Evolutionary conservation across 257 asterid species (phyloP).

Genomic region (Henckelia pumila): DNA sequence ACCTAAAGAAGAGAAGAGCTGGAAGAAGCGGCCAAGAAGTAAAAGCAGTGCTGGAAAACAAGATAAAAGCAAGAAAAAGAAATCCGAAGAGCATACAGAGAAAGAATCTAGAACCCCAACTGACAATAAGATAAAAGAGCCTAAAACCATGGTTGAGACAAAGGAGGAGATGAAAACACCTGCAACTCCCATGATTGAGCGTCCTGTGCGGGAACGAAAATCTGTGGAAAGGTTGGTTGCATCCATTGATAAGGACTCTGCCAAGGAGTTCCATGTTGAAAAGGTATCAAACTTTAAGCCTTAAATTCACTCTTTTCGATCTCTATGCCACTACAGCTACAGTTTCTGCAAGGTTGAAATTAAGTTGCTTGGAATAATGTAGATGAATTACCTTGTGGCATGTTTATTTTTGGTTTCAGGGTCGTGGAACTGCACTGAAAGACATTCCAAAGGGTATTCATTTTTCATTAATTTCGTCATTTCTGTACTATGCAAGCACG

Average conservation of each 20-base stretch:
- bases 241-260: constrained; percentile 40
- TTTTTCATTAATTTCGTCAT: too few relatives aligned
- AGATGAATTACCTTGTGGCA: too few relatives aligned
- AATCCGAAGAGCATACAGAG: too few relatives aligned
- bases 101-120: too few relatives aligned
- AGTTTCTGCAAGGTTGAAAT: not conserved
- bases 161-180: constrained; percentile 68
- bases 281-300: constrained; percentile 41
- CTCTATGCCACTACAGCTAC: not conserved
- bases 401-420: too few relatives aligned
- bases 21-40: too few relatives aligned
- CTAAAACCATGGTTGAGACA: constrained; percentile 23
- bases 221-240: constrained; percentile 94
- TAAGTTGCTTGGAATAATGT: not conserved
- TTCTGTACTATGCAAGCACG: too few relatives aligned
- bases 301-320: not conserved
- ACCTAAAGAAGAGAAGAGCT: too few relatives aligned
- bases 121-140: constrained; percentile 33
- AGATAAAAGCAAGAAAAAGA: too few relatives aligned
- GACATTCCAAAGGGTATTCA: too few relatives aligned
- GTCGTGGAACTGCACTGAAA: too few relatives aligned
- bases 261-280: constrained; percentile 56
- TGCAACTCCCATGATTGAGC: constrained; percentile 50
- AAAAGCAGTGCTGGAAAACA: too few relatives aligned
- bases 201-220: constrained; percentile 89